Evolutionary conservation across 176 grass and related monocot genomes (phyloP), one percentile per base, ranked within the genome.

Genomic region (Eragrostis curvula): DNA sequence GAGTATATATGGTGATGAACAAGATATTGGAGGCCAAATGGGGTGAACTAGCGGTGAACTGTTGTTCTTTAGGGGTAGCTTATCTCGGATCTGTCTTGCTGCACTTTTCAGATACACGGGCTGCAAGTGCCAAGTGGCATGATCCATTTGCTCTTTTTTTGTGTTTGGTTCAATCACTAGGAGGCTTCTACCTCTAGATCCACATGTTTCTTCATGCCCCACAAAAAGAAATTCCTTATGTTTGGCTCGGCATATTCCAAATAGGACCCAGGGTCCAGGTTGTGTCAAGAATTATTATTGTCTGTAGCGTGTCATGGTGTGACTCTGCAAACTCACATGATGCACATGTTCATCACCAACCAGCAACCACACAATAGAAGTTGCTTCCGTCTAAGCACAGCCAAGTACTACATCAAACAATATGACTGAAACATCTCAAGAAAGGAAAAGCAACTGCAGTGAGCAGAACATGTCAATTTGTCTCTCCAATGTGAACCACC

Each of bases 341-440:
- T 50, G 45, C 68, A 62, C 68, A 82, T 82, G 80, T 18, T 47
- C 53, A 62, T 47, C 52, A 61, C 17, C 32, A 36, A n/a, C n/a
- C n/a, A n/a, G n/a, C 79, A 45, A 48, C 55, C 51, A 7, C 57
- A 60, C 57, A 6, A 27, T 11, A 27, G 23, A 27, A 12, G 57
- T 27, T 27, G 57, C 21, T 57, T 57, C 55, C 18, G 8, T 21
- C 42, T 8, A 4, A 43, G 23, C n/a, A 57, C 8, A 52, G 50
- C 50, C 42, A 43, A 8, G n/a, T n/a, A n/a, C n/a, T 43, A 43
- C 42, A 43, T 43, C 6, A 43, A 6, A 8, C 4, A 4, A 43
- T 8, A 8, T 43, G 42, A 43, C 1, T 41, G 65, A 13, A 27
- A 43, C 25, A 62, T 79, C 63, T 42, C 64, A 80, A 68, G 29